phyloP scores from a whole-genome alignment of 495 filamentous ascomycete species.

The Aspergillus cavernicola region DNA sequence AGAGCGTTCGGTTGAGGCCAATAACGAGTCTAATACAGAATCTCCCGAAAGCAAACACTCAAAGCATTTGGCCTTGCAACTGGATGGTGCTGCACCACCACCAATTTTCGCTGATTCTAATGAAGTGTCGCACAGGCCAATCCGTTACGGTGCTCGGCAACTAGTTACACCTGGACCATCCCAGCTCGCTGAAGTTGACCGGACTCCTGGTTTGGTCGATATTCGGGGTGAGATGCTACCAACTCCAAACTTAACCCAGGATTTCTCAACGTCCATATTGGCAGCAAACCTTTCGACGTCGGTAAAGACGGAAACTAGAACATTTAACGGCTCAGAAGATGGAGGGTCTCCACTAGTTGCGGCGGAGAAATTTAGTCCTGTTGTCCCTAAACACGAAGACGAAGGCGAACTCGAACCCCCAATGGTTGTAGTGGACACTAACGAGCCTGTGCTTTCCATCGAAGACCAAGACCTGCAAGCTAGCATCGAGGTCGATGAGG shows the following conservation, averaged over 20 bases:
- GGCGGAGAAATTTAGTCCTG: background rate
- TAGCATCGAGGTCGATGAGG: conserved; percentile 14
- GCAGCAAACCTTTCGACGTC: background rate
- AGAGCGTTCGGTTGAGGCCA: background rate
- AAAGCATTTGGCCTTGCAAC: conserved; percentile 11
- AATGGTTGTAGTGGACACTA: background rate
- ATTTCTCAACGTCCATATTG: background rate
- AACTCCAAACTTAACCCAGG: conserved; percentile 16
- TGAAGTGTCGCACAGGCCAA: background rate
- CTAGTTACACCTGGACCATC: conserved; percentile 24
- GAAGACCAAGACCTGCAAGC: conserved; percentile 16
- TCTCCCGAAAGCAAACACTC: conserved; percentile 3
- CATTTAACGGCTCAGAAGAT: background rate
- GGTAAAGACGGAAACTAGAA: background rate
- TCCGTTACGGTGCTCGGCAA: conserved; percentile 12
- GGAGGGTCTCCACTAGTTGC: background rate
- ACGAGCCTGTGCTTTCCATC: background rate
- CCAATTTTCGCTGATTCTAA: background rate
- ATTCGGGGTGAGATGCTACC: background rate
- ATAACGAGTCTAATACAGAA: background rate
- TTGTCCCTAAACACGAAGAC: background rate
- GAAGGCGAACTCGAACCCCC: background rate
- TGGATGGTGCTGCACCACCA: conserved; percentile 20
- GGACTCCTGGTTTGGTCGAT: background rate
- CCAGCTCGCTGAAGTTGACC: conserved; percentile 11